A percentile compares a stretch with the other conserved stretches of the same genome.
Conservation (phyloP, 306 rosid genomes). For the Sechiopsis laciniata region DNA sequence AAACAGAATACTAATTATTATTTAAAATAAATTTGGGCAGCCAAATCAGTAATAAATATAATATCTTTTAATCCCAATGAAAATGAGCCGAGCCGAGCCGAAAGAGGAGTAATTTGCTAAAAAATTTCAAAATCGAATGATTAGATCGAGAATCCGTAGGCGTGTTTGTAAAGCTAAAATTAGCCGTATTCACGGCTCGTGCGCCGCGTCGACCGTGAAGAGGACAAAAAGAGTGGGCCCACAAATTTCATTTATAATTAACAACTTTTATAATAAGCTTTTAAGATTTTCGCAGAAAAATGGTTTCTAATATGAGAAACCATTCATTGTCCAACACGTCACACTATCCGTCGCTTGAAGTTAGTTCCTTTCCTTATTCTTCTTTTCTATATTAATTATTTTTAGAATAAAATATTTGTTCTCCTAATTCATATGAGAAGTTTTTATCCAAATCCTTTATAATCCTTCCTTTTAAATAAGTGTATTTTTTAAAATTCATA, state of each 20-base stretch:
- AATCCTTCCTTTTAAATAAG: too few species aligned
- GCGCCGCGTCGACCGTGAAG: not conserved
- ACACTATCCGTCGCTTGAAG: conserved; percentile 15
- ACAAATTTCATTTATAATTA: not conserved
- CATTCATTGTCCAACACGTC: conserved; percentile 19
- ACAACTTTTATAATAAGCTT: not conserved
- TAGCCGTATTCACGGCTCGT: conserved; percentile 19
- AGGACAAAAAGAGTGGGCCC: not conserved
- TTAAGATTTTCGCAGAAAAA: not conserved
- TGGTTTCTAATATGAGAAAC: conserved; percentile 11
- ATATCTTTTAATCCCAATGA: not conserved
- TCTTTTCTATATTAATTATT: not conserved
- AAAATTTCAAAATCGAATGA: not conserved
- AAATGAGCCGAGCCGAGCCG: not conserved
- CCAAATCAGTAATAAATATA: not conserved
- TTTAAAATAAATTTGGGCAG: not conserved
- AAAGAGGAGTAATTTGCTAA: not conserved
- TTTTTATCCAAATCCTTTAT: too few species aligned
- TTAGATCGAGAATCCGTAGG: conserved; percentile 4
- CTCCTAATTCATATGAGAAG: too few species aligned
- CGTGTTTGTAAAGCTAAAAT: not conserved
- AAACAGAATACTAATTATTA: not conserved
- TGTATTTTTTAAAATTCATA: too few species aligned
- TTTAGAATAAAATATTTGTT: not conserved
- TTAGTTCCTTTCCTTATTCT: not conserved